Base-by-base conservation (phyloP, 768 basidiomycete genomes). In the Tylopilus balloui region DNA sequence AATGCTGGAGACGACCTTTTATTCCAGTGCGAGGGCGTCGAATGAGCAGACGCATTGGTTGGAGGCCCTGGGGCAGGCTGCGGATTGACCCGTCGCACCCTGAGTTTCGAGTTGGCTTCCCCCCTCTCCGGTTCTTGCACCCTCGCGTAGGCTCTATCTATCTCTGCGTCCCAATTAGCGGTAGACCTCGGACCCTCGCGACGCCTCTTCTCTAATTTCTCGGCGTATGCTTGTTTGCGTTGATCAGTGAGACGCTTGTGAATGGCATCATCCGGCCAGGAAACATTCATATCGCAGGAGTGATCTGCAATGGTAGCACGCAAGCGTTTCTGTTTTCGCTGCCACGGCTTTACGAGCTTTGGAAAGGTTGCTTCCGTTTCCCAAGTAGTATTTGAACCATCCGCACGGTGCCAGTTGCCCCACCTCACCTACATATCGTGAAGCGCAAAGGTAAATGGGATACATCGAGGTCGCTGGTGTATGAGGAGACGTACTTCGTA, bases 351-450 rank as follows among this genome's bases (percentile, higher is more conserved):
- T 47, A 70, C 44, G 38, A 68, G 38, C 3, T 48, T 50, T 6
- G 65, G 58, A 19, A 63, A 52, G 13, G 17, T 52, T 23, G 50
- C 41, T 13, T 60, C 58, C 20, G 61, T 64, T 32, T 74, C 61
- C 80, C 80, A 83, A 7, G 81, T 81, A 2, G 74, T 76, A 52
- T 76, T 78, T 7, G 80, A 77, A 0, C 75, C 78, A 54, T 83
- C 76, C 2, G 48, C 35, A 21, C 80, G 76, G 19, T 60, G 59
- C 81, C 81, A 83, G 32, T 68, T 64, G 17, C 62, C 69, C 81
- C 81, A 83, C 51, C 69, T 65, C 4, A 79, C 75, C 79, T 83
- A 50, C 40, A 19, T 24, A 25, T 45, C n/a, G 24, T 42, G 28
- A 24, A 41, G 37, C 23, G 37, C n/a, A 39, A 25, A 21, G 17